A percentile compares a stretch with the other conserved stretches of the same genome.
Evolutionary conservation across 192 early-diverging fungal species (phyloP).

Genomic region (Lobosporangium transversale): DNA sequence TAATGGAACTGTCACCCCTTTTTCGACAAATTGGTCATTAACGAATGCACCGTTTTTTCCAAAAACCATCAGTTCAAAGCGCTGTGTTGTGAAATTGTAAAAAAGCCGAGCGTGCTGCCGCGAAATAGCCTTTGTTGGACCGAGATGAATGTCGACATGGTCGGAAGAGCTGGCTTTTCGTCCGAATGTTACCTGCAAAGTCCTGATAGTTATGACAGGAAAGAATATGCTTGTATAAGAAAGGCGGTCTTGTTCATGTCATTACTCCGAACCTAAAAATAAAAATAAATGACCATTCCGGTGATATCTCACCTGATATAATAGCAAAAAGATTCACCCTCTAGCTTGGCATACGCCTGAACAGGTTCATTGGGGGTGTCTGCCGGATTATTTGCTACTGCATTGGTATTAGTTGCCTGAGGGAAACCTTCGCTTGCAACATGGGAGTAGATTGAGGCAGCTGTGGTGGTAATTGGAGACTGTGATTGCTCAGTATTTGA

Average conservation of each 20-base stretch:
- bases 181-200: slow-evolving; percentile 82
- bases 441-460: not conserved
- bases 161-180: slow-evolving; percentile 70
- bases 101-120: slow-evolving; percentile 83
- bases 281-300: no score
- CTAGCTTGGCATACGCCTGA: slow-evolving; percentile 92
- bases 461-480: slow-evolving; percentile 4
- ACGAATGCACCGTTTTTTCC: slow-evolving; percentile 93
- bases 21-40: slow-evolving; percentile 79
- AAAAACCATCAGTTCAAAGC: slow-evolving; percentile 86
- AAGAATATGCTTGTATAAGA: no score
- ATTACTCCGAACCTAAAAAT: not conserved
- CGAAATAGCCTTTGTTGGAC: slow-evolving; percentile 84
- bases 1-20: slow-evolving; percentile 68
- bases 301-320: slow-evolving; percentile 64
- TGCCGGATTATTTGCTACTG: not conserved
- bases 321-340: slow-evolving; percentile 83
- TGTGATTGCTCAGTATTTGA: slow-evolving; percentile 3
- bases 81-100: slow-evolving; percentile 82
- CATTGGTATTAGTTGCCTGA: slow-evolving; percentile 15
- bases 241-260: not conserved
- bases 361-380: slow-evolving; percentile 60
- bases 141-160: slow-evolving; percentile 85
- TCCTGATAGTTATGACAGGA: no score
- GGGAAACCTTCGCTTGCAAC: not conserved